Evolutionary conservation across 805 yeast species (phyloP).

Genomic region (Yarrowia sp.): DNA sequence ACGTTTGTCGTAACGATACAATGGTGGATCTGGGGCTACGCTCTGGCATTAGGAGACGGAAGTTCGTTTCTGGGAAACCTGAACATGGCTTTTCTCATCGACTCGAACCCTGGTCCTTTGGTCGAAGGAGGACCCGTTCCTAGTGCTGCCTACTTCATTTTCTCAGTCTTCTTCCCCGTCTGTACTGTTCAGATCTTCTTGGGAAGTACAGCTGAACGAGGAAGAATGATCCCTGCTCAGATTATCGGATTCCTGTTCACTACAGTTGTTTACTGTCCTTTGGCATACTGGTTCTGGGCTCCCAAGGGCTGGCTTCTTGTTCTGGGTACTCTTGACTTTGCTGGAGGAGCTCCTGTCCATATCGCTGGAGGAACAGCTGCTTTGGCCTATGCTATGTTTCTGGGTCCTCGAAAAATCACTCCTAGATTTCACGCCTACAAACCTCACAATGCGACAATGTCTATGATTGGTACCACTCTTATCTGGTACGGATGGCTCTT

Average conservation of each 20-base stretch:
- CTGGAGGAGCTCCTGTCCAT: constrained; percentile 78
- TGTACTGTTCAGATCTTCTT: constrained; percentile 11
- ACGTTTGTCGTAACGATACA: constrained; percentile 80
- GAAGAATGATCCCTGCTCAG: constrained; percentile 67
- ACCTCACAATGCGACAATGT: constrained; percentile 65
- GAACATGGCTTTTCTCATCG: background rate
- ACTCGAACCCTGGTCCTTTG: background rate
- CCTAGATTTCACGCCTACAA: constrained; percentile 52
- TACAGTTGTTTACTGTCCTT: constrained; percentile 69
- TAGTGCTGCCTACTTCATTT: constrained; percentile 6
- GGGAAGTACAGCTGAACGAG: constrained; percentile 52
- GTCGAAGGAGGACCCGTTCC: background rate
- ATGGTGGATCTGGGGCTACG: constrained; percentile 98
- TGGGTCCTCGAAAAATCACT: constrained; percentile 56
- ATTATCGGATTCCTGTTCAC: constrained; percentile 65
- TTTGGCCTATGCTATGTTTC: constrained; percentile 60
- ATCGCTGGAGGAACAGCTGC: constrained; percentile 69
- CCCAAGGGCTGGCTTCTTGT: constrained; percentile 60
- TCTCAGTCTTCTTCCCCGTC: constrained; percentile 10
- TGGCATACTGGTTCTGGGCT: constrained; percentile 76
- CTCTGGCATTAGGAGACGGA: constrained; percentile 85
- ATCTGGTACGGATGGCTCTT: constrained; percentile 79
- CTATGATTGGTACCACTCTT: constrained; percentile 64
- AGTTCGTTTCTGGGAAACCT: constrained; percentile 56
- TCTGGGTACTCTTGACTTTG: constrained; percentile 66